Percentiles rank a stretch among this genome's conserved stretches.
Conservation (phyloP, 2,329 filamentous ascomycete species). For the Cercospora beticola region DNA sequence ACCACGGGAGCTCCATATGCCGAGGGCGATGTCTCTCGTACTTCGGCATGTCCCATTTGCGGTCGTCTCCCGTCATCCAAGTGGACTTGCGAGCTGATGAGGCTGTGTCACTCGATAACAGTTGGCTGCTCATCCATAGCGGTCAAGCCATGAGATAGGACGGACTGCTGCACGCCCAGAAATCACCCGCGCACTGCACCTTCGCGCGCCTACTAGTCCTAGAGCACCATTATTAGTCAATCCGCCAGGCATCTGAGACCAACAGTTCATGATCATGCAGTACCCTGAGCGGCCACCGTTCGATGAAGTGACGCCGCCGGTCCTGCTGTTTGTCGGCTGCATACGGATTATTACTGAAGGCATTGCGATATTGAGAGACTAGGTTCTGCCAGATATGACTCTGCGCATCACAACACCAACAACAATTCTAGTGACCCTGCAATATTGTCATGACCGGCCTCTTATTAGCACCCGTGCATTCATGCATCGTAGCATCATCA, state of each 20-base stretch:
- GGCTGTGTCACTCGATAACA: not conserved
- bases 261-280: not conserved
- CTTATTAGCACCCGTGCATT: not conserved
- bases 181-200: constrained; percentile 5
- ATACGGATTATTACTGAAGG: constrained; percentile 11
- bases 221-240: constrained; percentile 2
- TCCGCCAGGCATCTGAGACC: constrained; percentile 2
- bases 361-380: not conserved
- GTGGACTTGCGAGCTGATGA: not conserved
- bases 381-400: constrained; percentile 12
- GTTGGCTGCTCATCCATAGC: not conserved
- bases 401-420: constrained; percentile 3
- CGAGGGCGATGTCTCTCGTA: not conserved
- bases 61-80: not conserved
- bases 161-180: constrained; percentile 5
- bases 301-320: not conserved
- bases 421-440: constrained; percentile 1
- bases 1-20: not conserved
- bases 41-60: constrained; percentile 11
- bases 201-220: constrained; percentile 1
- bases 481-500: not conserved
- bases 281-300: constrained; percentile 7
- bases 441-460: constrained; percentile 1
- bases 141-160: constrained; percentile 2
- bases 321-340: constrained; percentile 7